Evolutionary conservation across 2,329 filamentous ascomycete species (phyloP), one percentile per base, ranked within the genome.

Genomic region (Hypoxylon sp.): DNA sequence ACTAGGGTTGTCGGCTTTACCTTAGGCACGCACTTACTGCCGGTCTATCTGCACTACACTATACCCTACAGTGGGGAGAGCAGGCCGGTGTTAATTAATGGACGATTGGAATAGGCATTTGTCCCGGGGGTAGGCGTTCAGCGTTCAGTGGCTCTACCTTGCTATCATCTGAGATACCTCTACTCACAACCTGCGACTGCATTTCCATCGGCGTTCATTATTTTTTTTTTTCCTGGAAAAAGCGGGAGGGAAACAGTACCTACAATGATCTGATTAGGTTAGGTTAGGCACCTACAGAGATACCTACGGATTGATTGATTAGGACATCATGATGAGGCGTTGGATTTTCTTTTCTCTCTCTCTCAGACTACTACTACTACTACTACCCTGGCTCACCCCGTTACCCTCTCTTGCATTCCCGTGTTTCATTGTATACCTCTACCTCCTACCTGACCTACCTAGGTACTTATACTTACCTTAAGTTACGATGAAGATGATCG

Each of bases 131-230:
- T 20, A 35, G 64, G 68, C 61, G 68, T 68, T 68, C 63, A 54
- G 44, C 40, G 17, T 27, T 27, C 25, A 27, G 25, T 27, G 25
- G 25, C 25, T 27, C 25, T 27, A 27, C 25, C 25, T 27, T 27
- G 40, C 40, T 42, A 33, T 33, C 31, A 27, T 27, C 25, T 27
- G 25, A 33, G 31, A 33, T 46, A 55, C 31, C 11, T 31, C 25
- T 49, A 59, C 25, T 49, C 48, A 42, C 35, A 61, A 57, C 57
- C 57, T 57, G 22, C 37, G 27, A 55, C 54, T 66, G 66, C 69
- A 71, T 71, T 66, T 69, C 33, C 65, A 61, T 53, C 35, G 65
- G 68, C 65, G 65, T 71, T 68, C 53, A 20, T 20, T 20, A 20
- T 20, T 20, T 57, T 55, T 13, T 55, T 44, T 37, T 56, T 58